Evolutionary conservation across 495 filamentous ascomycete species (phyloP).

Genomic region (Massariosphaeria phaeospora): DNA sequence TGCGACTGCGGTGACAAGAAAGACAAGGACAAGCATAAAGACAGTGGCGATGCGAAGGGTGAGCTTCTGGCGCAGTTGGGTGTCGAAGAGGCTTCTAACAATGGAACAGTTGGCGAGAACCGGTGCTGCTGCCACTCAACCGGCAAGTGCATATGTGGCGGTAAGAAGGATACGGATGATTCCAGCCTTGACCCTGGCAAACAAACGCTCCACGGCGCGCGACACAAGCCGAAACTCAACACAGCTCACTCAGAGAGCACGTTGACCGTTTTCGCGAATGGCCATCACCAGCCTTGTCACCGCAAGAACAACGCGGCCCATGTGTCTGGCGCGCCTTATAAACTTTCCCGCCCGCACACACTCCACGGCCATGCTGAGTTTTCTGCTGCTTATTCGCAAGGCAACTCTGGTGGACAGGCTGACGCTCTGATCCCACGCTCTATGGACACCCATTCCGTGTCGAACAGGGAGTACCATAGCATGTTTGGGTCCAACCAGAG

Average conservation of each 20-base stretch:
- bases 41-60: slow-evolving; percentile 55
- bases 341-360: slow-evolving; percentile 67
- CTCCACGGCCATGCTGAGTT: slow-evolving; percentile 50
- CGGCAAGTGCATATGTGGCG: slow-evolving; percentile 81
- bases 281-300: slow-evolving; percentile 88
- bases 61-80: slow-evolving; percentile 47
- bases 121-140: slow-evolving; percentile 79
- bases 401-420: slow-evolving; percentile 3
- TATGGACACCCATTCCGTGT: slow-evolving; percentile 27
- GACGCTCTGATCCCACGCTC: slow-evolving; percentile 16
- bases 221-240: slow-evolving; percentile 65
- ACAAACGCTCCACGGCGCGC: slow-evolving; percentile 48
- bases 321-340: slow-evolving; percentile 76
- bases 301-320: slow-evolving; percentile 84
- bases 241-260: slow-evolving; percentile 78
- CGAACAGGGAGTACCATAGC: slow-evolving; percentile 25
- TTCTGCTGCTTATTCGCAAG: slow-evolving; percentile 11
- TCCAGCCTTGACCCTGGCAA: slow-evolving; percentile 70
- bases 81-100: slow-evolving; percentile 44
- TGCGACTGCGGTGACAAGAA: slow-evolving; percentile 95
- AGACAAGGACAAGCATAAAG: slow-evolving; percentile 46
- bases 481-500: slow-evolving; percentile 27
- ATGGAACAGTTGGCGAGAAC: slow-evolving; percentile 56
- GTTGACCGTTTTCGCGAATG: slow-evolving; percentile 82
- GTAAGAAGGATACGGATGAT: slow-evolving; percentile 76